Evolutionary conservation across 2,329 filamentous ascomycete genomes (phyloP), one percentile per base, ranked within the genome.

Genomic region (Fusarium keratoplasticum): DNA sequence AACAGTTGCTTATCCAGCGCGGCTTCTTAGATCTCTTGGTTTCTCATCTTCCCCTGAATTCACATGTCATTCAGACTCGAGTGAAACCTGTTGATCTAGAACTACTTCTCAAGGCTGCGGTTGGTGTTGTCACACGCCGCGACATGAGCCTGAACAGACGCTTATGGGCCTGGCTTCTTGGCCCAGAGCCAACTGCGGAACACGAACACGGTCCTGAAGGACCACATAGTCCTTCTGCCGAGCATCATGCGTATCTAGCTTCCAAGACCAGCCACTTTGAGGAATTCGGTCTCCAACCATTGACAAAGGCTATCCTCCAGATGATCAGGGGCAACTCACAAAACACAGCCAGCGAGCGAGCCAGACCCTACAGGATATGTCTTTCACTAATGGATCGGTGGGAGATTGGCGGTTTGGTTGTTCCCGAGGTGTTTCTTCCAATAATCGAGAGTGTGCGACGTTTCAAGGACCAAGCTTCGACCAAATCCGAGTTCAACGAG

Each of bases 91-190:
- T 89, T 36, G 97, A 99, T 79, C 86, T 98, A 20, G 92, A 98
- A 79, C 89, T 94, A 3, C 87, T 99, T 3, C 88, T 98, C 35
- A 89, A 91, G 67, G 94, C 96, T 18, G 95, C 96, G 7, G 91
- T 92, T n/a, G 92, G 94, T 2, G 95, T 99, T 22, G 95, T 98
- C 1, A 92, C 92, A 22, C 90, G 96, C 59, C 91, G 95, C 82
- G 96, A 99, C 74, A 99, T 99, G 96, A 97, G 96, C 80, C 85
- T 99, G 58, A 99, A 99, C 81, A 88, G 96, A 76, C 90, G 96
- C 40, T 85, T 99, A n/a, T 98, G 96, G 95, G 91, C 94, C 50
- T 99, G 96, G 96, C 92, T 98, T 70, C 87, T 99, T 2, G 96
- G 96, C 0, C 95, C 95, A 4, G 94, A 89, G 59, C 89, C 89